These are phyloP conservation scores for Jackrogersella minutella DNA, from an alignment of 495 filamentous ascomycete genomes.

Conservation along the genomic window DNA sequence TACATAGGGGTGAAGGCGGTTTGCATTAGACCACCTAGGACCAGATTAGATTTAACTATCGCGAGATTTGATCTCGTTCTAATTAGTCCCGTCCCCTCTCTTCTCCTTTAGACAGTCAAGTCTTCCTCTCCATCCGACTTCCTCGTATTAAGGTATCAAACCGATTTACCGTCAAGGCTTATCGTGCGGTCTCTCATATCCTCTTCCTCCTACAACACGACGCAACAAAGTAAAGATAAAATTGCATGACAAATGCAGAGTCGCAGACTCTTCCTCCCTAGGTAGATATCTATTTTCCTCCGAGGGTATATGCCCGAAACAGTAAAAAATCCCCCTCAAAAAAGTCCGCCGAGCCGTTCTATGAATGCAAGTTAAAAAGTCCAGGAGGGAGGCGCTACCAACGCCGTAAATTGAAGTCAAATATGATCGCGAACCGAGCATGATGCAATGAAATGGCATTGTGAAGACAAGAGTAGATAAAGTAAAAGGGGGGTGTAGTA, in stretches of 20 bases:
- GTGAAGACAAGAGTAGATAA: not conserved
- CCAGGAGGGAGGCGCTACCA: conserved; percentile 6
- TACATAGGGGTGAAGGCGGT: conserved; percentile 11
- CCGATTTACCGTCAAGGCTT: conserved; percentile 31
- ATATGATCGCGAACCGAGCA: conserved; percentile 1
- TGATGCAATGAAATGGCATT: conserved; percentile 2
- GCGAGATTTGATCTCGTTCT: conserved; percentile 8
- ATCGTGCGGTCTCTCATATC: conserved; percentile 10
- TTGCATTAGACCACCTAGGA: conserved; percentile 14
- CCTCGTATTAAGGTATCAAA: conserved; percentile 8
- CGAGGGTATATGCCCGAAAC: conserved; percentile 34
- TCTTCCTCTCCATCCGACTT: not conserved
- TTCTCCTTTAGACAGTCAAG: not conserved
- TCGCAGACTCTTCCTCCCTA: conserved; percentile 37
- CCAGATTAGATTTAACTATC: conserved; percentile 31
- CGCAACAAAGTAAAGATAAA: conserved; percentile 17
- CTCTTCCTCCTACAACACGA: not conserved
- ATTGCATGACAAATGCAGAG: conserved; percentile 28
- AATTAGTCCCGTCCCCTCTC: not conserved
- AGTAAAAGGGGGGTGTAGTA: not conserved
- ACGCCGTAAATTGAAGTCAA: conserved; percentile 19
- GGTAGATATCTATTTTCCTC: conserved; percentile 8
- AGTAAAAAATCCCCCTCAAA: conserved; percentile 5
- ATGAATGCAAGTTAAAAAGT: not conserved
- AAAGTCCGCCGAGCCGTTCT: conserved; percentile 6